A percentile compares a stretch with the other conserved stretches of the same genome.
phyloP scores from a whole-genome alignment of 192 early-diverging fungal species.

The Dissophora globulifera region DNA sequence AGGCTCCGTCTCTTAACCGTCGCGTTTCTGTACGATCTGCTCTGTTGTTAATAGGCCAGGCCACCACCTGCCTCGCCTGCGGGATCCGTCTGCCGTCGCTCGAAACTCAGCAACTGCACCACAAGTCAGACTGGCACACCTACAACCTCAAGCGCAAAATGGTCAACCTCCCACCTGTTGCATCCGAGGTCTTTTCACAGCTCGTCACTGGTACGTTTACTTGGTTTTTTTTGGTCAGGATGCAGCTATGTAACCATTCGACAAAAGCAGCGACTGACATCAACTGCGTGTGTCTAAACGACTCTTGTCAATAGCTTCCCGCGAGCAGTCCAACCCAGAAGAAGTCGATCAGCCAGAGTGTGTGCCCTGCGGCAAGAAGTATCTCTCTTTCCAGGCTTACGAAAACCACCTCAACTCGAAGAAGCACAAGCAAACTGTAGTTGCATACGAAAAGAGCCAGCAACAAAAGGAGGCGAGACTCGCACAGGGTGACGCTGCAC shows the following conservation, averaged over 20 bases:
- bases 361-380: constrained; percentile 68
- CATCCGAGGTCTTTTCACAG: constrained; percentile 83
- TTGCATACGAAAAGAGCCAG: constrained; percentile 30
- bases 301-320: constrained; percentile 37
- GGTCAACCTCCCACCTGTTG: constrained; percentile 87
- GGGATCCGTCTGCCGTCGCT: constrained; percentile 92
- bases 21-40: no score
- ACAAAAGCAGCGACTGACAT: no score
- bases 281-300: no score
- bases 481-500: not conserved
- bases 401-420: constrained; percentile 91
- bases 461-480: constrained; percentile 9
- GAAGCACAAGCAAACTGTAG: constrained; percentile 84
- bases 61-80: constrained; percentile 83
- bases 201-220: constrained; percentile 65
- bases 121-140: constrained; percentile 98
- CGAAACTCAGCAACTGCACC: constrained; percentile 91
- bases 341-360: constrained; percentile 41
- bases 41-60: constrained; percentile 21
- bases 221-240: not conserved
- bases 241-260: no score
- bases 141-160: constrained; percentile 99
- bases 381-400: constrained; percentile 85
- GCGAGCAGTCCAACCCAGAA: constrained; percentile 39
- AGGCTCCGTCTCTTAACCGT: no score